Percentiles rank a stretch among this genome's conserved stretches.
Evolutionary conservation across 2,329 filamentous ascomycete genomes (phyloP).

Genomic region (Penicillium sp.): DNA sequence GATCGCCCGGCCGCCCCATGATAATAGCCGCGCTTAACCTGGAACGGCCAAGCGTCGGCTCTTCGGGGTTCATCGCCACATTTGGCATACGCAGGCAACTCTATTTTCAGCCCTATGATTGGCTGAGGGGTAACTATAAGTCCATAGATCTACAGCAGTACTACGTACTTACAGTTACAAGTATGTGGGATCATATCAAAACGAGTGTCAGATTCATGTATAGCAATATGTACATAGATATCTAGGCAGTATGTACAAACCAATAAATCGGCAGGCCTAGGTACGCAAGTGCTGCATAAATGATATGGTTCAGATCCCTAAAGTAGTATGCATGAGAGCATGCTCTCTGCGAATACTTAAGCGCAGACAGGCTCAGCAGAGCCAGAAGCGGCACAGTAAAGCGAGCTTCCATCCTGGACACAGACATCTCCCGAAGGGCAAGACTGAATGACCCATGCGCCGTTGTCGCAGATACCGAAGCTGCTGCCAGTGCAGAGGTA

Average conservation of each 20-base stretch:
- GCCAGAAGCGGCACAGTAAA: conserved; percentile 1
- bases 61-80: not conserved
- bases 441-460: not conserved
- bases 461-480: conserved; percentile 1
- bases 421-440: not conserved
- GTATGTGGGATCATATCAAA: no score
- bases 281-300: not conserved
- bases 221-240: not conserved
- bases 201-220: not conserved
- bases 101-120: not conserved
- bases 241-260: not conserved
- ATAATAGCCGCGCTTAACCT: not conserved
- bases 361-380: not conserved
- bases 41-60: not conserved
- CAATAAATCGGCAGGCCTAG: not conserved
- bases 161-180: no score
- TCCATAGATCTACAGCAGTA: no score
- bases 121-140: not conserved
- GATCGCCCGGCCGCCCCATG: no score
- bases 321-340: no score
- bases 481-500: not conserved
- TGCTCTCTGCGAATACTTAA: not conserved
- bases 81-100: not conserved
- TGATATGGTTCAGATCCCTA: no score
- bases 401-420: not conserved